Base-by-base conservation (phyloP, 2,329 filamentous ascomycete genomes). In the Pyrenophora tritici-repentis region DNA sequence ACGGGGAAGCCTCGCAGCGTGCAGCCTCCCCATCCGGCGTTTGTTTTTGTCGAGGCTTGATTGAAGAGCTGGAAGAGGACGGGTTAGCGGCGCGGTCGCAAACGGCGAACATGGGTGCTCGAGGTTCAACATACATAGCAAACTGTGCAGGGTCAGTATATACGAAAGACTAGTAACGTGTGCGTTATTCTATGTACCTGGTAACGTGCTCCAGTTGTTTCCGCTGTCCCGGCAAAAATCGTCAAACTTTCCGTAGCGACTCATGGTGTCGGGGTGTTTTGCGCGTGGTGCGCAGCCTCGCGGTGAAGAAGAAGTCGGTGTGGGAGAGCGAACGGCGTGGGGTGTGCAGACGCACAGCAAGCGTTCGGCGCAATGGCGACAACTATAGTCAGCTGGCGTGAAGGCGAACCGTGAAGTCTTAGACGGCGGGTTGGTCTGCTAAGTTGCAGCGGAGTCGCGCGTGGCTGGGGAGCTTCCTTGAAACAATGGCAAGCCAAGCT, bases 1-100 rank as follows among this genome's bases (percentile, higher is more conserved):
- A 97, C 77, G 7, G 82, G 67, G 62, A 97, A 94, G 58, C 93
- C 93, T 22, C 64, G 82, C 61, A 97, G 78, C 50, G 85, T 75
- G 74, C 93, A 97, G 58, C 89, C 89, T 53, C 79, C 84, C 20
- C 76, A 85, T 55, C 84, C 85, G 80, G 55, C 73, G 66, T 71
- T 86, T 76, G 68, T 87, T 85, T 73, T 84, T 79, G 75, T 87
- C 79, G 65, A 75, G 73, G 62, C 75, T 67, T 77, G 63, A 59
- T 82, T 79, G 66, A 93, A 85, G 62, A 96, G 81, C 86, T 91
- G 65, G 59, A 57, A 45, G 31, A 50, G 51, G 52, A 24, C 42
- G 47, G 57, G 62, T 73, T 67, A 73, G 72, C 60, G 58, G 53
- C 42, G 51, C 41, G 49, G 31, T 47, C 36, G 53, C 42, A 43